Evolutionary conservation across 805 yeast species (phyloP), one percentile per base, ranked within the genome.

Genomic region (Yamadazyma akitaensis): DNA sequence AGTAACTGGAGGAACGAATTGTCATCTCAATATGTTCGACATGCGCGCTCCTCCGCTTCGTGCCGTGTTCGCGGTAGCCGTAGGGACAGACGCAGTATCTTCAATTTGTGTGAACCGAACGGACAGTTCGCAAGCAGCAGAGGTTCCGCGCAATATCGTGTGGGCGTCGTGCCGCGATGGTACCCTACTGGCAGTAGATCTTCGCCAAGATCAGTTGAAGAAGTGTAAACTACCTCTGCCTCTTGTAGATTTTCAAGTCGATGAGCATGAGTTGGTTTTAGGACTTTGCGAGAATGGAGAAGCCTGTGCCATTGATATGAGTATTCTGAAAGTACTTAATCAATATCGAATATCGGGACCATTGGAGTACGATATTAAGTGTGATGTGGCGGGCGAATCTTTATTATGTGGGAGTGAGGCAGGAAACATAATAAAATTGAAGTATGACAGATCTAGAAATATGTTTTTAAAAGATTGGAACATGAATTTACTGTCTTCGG

Each of bases 1-100:
- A 16, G 61, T 55, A 0, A 42, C 59, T 16, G 64, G 67, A 44
- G 70, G 70, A 1, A 49, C 52, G 14, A 59, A 58, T 40, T 59
- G 59, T 42, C 40, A 44, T 14, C 37, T 65, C 19, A 52, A 53
- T 25, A 42, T 65, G 19, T 62, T 51, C 48, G 72, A 67, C 44
- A 46, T 55, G 36, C 51, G 63, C 21, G 35, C 31, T 12, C 25
- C 19, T 9, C 19, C 40, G 17, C 37, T 8, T 42, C 26, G 25
- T n/a, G 21, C 33, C 6, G 33, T 38, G 24, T 25, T 26, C 18
- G 41, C 32, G n/a, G 19, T 38, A n/a, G 13, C 19, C 2, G 33
- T 38, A 2, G 41, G 41, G 13, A 38, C 12, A n/a, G 28, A n/a
- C 17, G 16, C 28, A 10, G 66, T n/a, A 40, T 47, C 33, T 67